phyloP scores from a whole-genome alignment of 345 rosid genomes.

The Eucalyptus brandiana region DNA sequence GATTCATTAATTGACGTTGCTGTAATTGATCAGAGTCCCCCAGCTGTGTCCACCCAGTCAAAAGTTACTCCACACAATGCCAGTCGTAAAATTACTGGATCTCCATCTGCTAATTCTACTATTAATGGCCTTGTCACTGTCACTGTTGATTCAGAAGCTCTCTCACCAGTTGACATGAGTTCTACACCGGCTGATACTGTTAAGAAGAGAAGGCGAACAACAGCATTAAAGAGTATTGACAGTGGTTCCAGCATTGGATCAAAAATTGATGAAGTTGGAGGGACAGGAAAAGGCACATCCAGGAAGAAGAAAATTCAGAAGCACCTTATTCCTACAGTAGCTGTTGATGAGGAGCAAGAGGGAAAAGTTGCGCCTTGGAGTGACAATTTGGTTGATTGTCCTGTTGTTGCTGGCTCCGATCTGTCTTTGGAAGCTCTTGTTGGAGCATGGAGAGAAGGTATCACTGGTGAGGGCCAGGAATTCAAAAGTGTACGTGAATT shows the following conservation, averaged over 20 bases:
- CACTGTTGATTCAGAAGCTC: background rate
- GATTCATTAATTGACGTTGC: background rate
- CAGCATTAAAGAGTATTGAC: conserved; percentile 18
- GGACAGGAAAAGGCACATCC: conserved; percentile 13
- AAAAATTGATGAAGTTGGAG: conserved; percentile 10
- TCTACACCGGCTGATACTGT: conserved; percentile 63
- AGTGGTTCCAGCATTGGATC: background rate
- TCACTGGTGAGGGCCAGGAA: conserved; percentile 87
- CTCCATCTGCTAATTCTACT: background rate
- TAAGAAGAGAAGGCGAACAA: conserved; percentile 73
- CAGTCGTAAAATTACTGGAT: background rate
- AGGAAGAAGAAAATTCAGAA: conserved; percentile 12
- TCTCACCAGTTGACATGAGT: conserved; percentile 19
- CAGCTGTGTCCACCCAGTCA: background rate
- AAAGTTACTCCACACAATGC: background rate
- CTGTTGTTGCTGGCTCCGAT: background rate
- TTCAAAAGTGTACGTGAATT: conserved; percentile 64
- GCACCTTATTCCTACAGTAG: conserved; percentile 12
- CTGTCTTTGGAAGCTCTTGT: conserved; percentile 31
- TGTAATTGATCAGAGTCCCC: background rate
- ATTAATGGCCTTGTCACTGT: background rate
- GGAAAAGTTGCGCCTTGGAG: background rate
- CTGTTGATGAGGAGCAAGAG: conserved; percentile 7
- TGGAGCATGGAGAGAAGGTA: conserved; percentile 71
- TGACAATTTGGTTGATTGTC: background rate